Base-by-base conservation (phyloP, 345 rosid genomes). In the Boechera retrofracta region DNA sequence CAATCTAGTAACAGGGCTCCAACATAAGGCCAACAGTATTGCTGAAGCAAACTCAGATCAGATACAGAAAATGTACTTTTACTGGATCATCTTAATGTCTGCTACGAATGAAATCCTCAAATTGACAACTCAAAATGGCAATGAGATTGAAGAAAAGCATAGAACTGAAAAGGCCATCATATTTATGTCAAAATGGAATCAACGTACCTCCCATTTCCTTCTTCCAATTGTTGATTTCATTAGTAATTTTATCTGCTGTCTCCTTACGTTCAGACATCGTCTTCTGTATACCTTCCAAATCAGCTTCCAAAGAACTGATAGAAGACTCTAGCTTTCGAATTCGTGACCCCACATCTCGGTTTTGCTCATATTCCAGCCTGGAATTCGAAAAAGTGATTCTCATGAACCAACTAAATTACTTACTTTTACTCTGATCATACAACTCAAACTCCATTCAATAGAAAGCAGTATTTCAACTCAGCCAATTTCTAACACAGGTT, bases 341-440 rank as follows among this genome's bases (percentile, higher is more conserved):
- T 59, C 94, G 82, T 74, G 93, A 86, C 29, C 89, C 96, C 84
- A 89, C 88, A 78, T 92, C 99, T 69, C 98, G 90, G 82, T 87
- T 92, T 59, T 87, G 93, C 84, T 92, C 97, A 77, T 92, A 95
- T 77, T 92, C 97, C 89, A 95, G 77, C 90, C 99, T 92, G 85
- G 24, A 85, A 54, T 69, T 68, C 9, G 26, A 72, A 42, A 67
- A 31, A 7, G 12, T 1, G 5, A 69, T 56, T 56, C 24, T 53
- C 28, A 71, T 18, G 26, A 66, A 28, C 49, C 53, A 38, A 67
- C 26, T 36, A 31, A 77, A 39, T 65, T 32, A 52, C 5, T 21
- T 28, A 39, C 12, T 64, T 28, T 56, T 39, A 65, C 53, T 32
- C 13, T 52, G 10, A 42, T 45, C 8, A 13, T 75, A 75, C 74